Evolutionary conservation across 116 monocot genomes (phyloP).

Genomic region (Zostera marina): DNA sequence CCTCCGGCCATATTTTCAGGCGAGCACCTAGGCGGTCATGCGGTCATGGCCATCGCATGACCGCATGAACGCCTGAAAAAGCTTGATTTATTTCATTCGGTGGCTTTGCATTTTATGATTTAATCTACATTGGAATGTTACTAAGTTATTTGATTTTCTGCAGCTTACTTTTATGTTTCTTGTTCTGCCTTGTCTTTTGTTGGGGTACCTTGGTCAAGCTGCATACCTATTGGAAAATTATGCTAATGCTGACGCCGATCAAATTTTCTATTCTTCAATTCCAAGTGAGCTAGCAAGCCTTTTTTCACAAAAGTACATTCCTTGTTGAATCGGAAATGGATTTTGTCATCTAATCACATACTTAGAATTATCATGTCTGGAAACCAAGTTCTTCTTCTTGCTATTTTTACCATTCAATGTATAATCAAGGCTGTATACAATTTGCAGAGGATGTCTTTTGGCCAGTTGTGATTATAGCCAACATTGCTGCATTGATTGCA

Average conservation of each 20-base stretch:
- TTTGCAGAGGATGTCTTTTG: slow-evolving; percentile 53
- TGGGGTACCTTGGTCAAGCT: slow-evolving; percentile 89
- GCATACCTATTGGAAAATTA: slow-evolving; percentile 65
- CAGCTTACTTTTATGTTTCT: slow-evolving; percentile 71
- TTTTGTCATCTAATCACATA: too few relatives aligned
- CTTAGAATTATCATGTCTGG: neutral
- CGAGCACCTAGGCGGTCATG: too few relatives aligned
- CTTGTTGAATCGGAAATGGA: too few relatives aligned
- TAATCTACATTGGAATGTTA: neutral
- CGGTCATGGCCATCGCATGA: too few relatives aligned
- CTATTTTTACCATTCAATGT: neutral
- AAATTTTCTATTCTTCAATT: slow-evolving; percentile 78
- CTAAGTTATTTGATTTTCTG: neutral
- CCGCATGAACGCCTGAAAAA: too few relatives aligned
- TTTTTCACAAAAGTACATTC: neutral
- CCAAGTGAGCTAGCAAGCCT: slow-evolving; percentile 30
- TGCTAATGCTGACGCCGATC: slow-evolving; percentile 26
- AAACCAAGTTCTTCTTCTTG: neutral
- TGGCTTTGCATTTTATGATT: neutral
- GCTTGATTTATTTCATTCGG: too few relatives aligned
- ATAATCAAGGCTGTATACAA: neutral
- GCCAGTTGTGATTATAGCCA: slow-evolving; percentile 81
- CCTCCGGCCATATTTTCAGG: too few relatives aligned
- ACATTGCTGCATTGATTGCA: slow-evolving; percentile 83
- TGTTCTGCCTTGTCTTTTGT: slow-evolving; percentile 83